Conservation (phyloP, 176 grass and related monocot genomes). For the Raddia guianensis region DNA sequence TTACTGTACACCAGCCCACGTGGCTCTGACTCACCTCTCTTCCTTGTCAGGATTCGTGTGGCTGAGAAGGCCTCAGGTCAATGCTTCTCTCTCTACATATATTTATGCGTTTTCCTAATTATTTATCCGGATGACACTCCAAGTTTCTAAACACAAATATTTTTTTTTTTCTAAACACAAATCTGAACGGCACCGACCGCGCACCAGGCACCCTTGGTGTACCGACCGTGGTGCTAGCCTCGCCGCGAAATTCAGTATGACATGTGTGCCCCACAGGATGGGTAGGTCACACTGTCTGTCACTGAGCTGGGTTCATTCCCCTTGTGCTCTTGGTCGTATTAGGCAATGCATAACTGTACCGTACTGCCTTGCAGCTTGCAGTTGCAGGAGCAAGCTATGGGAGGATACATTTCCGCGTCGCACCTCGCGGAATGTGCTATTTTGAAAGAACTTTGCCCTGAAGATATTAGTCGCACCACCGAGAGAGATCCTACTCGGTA, state of each 20-base stretch:
- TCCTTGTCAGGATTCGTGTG: too few species aligned
- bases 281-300: constrained; percentile 9
- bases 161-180: not conserved
- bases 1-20: not conserved
- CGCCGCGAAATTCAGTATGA: not conserved
- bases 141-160: constrained; percentile 3
- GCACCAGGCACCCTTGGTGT: not conserved
- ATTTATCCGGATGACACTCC: not conserved
- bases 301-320: not conserved
- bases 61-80: constrained; percentile 22
- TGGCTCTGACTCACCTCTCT: constrained; percentile 15
- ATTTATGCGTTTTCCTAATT: not conserved
- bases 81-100: not conserved
- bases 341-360: not conserved
- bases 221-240: fast-evolving
- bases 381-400: not conserved
- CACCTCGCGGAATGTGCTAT: not conserved
- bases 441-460: not conserved
- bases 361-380: not conserved
- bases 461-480: not conserved
- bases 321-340: not conserved
- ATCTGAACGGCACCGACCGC: constrained; percentile 26
- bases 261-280: not conserved
- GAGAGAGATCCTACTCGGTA: not conserved
- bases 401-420: not conserved